Percentiles rank a stretch among this genome's conserved stretches.
Evolutionary conservation across 2,329 filamentous ascomycete species (phyloP).

Genomic region (Aspergillus fructus): DNA sequence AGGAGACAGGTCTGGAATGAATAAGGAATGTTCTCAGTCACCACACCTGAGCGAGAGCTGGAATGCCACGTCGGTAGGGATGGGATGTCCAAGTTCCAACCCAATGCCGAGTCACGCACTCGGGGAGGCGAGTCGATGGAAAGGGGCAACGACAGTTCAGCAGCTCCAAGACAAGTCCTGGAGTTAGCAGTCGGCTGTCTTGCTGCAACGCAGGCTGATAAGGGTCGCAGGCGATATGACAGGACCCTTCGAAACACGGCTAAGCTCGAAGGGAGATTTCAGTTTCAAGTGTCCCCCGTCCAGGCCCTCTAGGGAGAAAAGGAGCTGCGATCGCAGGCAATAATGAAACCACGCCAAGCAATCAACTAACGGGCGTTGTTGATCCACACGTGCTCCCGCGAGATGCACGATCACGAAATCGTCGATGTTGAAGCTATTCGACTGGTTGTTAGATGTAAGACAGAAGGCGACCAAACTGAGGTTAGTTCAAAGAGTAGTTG

Average conservation of each 20-base stretch:
- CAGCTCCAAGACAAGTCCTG: not conserved
- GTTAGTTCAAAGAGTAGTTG: conserved; percentile 1
- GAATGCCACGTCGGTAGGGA: conserved; percentile 34
- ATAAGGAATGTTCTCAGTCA: conserved; percentile 18
- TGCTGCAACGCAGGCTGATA: not conserved
- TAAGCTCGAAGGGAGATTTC: conserved; percentile 2
- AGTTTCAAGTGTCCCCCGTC: not conserved
- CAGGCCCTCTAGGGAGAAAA: not conserved
- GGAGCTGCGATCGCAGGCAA: conserved; percentile 9
- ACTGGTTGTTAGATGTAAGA: not conserved
- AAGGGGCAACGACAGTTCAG: conserved; percentile 7
- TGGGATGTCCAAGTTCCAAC: conserved; percentile 14
- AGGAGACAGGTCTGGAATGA: conserved; percentile 22
- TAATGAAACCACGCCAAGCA: conserved; percentile 21
- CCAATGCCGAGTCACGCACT: conserved; percentile 19
- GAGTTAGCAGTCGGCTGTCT: not conserved
- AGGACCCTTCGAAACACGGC: not conserved
- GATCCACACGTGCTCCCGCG: conserved; percentile 20
- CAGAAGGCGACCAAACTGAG: not conserved
- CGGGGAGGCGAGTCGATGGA: conserved; percentile 7
- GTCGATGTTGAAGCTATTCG: conserved; percentile 1
- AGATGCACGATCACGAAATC: conserved; percentile 5
- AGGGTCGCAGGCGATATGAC: not conserved
- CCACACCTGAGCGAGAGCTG: conserved; percentile 24
- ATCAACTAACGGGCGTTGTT: conserved; percentile 13